These are phyloP conservation scores for Leishmania guyanensis DNA, from an alignment of 208 protist species.

Conservation along the genomic window DNA sequence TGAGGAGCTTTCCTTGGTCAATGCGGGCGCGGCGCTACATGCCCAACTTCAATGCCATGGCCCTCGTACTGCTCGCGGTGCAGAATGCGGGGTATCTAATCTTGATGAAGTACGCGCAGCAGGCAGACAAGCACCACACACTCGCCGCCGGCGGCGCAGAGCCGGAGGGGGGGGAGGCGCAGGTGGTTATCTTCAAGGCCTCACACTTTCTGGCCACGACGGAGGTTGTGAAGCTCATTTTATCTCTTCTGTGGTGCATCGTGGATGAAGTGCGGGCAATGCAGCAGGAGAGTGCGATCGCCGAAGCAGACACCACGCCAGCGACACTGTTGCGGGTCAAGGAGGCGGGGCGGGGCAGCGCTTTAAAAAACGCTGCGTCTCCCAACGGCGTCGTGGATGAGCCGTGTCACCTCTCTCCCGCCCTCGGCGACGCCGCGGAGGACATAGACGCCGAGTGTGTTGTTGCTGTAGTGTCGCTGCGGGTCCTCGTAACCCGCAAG, in stretches of 20 bases:
- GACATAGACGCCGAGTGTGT: neutral
- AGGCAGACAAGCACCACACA: neutral
- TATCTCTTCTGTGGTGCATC: conserved; percentile 17
- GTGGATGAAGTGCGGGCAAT: conserved; percentile 14
- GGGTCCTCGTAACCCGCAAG: neutral
- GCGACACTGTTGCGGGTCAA: neutral
- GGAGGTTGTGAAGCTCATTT: conserved; percentile 7
- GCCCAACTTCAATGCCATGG: conserved; percentile 16
- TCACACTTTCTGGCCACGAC: conserved; percentile 18
- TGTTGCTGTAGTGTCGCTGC: neutral
- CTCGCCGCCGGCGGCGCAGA: neutral
- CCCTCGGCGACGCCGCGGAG: neutral
- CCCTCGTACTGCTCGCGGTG: conserved; percentile 15
- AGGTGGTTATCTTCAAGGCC: neutral
- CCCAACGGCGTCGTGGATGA: neutral
- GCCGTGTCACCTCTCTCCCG: neutral
- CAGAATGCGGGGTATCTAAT: conserved; percentile 27
- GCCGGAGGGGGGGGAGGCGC: neutral
- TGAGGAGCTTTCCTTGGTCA: neutral
- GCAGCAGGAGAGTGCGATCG: neutral
- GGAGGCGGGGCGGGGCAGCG: no score
- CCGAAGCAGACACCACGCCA: neutral
- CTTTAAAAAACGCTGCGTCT: neutral
- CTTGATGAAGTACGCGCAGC: conserved; percentile 19
- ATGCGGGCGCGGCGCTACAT: neutral